Evolutionary conservation across 2,329 filamentous ascomycete species (phyloP).

Genomic region (Calonectria multiphialidica): DNA sequence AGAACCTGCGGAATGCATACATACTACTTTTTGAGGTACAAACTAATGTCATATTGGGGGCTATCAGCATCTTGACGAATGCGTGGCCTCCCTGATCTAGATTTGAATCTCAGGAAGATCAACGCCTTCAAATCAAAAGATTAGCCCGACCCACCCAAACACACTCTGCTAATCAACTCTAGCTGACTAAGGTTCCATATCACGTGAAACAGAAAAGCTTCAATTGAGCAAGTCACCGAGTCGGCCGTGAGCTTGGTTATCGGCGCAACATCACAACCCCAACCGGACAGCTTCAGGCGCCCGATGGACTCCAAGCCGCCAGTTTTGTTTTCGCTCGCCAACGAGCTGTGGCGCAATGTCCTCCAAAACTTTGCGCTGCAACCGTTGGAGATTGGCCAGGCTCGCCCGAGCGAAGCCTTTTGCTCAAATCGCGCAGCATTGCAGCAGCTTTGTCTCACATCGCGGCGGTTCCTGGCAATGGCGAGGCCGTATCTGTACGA

Average conservation of each 20-base stretch:
- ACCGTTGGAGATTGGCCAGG: constrained; percentile 3
- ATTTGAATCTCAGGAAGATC: too few relatives aligned
- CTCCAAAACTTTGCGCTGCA: constrained; percentile 10
- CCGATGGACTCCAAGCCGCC: constrained; percentile 1
- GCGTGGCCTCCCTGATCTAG: too few relatives aligned
- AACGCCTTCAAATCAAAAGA: background rate
- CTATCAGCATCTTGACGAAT: too few relatives aligned
- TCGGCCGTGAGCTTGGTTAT: background rate
- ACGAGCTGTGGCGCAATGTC: constrained; percentile 13
- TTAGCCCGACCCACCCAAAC: background rate
- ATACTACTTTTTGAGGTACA: too few relatives aligned
- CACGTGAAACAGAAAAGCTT: background rate
- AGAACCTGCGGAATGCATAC: too few relatives aligned
- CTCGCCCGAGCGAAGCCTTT: constrained; percentile 6
- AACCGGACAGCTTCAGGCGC: background rate
- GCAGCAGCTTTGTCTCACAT: constrained; percentile 19
- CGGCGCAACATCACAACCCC: background rate
- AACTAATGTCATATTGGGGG: too few relatives aligned
- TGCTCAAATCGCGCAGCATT: constrained; percentile 8
- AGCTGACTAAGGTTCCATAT: background rate
- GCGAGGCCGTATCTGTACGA: constrained; percentile 19
- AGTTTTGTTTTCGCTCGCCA: constrained; percentile 1
- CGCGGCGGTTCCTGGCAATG: constrained; percentile 8
- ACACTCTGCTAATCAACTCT: background rate
- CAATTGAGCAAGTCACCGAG: background rate